Percentiles rank a stretch among this genome's conserved stretches.
Conservation (phyloP, 352 stramenopile species). For the Phytophthora cryptogea region DNA sequence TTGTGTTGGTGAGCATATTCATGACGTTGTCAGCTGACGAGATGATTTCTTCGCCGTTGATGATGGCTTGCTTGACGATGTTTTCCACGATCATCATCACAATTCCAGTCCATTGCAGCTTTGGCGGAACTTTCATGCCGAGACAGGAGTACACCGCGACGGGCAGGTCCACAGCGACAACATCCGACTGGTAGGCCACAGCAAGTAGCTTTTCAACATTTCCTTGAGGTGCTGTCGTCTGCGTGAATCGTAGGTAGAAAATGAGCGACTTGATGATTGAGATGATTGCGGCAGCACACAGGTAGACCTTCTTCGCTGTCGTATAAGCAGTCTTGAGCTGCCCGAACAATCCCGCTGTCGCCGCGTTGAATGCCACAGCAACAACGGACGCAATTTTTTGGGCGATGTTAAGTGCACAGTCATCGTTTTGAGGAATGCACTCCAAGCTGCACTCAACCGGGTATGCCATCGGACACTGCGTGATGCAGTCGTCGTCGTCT, state of each 20-base stretch:
- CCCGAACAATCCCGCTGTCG: slow-evolving; percentile 46
- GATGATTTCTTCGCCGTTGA: slow-evolving; percentile 25
- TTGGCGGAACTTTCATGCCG: slow-evolving; percentile 1
- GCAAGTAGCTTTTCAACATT: slow-evolving; percentile 3
- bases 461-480: slow-evolving; percentile 63
- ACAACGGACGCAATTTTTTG: slow-evolving; percentile 21
- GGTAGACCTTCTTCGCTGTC: slow-evolving; percentile 6
- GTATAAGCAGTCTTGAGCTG: slow-evolving; percentile 5
- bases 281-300: slow-evolving; percentile 8
- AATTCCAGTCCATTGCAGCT: slow-evolving; percentile 9
- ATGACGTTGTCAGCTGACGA: slow-evolving; percentile 23
- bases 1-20: slow-evolving; percentile 19
- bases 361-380: slow-evolving; percentile 23
- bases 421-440: slow-evolving; percentile 40
- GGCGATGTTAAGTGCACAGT: slow-evolving; percentile 15
- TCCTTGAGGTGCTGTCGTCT: slow-evolving; percentile 10
- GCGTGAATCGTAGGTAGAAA: slow-evolving; percentile 10
- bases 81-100: slow-evolving; percentile 24
- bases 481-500: slow-evolving; percentile 56
- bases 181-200: slow-evolving; percentile 9
- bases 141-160: slow-evolving; percentile 11
- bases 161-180: slow-evolving; percentile 4
- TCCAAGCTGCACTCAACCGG: slow-evolving; percentile 33
- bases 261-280: slow-evolving; percentile 14
- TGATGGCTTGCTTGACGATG: slow-evolving; percentile 27